These are phyloP conservation scores for Hypoxylon sp. DNA, from an alignment of 2,329 filamentous ascomycete genomes.

Conservation along the genomic window DNA sequence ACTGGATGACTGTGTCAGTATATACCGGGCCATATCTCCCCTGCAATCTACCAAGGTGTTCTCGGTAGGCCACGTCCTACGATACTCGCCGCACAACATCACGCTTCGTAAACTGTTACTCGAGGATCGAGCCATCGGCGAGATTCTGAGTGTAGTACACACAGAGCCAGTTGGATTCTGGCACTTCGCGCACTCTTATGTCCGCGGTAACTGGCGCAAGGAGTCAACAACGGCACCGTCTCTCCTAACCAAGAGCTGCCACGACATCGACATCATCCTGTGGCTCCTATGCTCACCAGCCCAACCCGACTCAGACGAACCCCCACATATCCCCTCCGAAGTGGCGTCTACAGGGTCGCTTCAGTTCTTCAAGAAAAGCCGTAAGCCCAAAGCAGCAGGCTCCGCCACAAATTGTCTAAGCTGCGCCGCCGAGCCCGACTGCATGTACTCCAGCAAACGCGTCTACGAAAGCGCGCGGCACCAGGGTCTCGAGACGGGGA, in stretches of 20 bases:
- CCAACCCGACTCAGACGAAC: conserved; percentile 57
- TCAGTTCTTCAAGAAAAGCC: conserved; percentile 80
- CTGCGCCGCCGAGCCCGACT: conserved; percentile 81
- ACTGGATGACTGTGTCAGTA: conserved; percentile 81
- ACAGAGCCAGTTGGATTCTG: conserved; percentile 96
- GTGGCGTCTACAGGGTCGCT: conserved; percentile 83
- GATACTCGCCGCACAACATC: conserved; percentile 94
- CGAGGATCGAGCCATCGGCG: conserved; percentile 82
- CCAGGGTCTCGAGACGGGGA: conserved; percentile 72
- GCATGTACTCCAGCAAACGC: conserved; percentile 87
- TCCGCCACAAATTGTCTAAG: conserved; percentile 87
- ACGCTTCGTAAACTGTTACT: conserved; percentile 83
- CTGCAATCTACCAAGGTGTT: conserved; percentile 70
- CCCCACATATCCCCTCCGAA: conserved; percentile 79
- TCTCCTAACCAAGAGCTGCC: conserved; percentile 93
- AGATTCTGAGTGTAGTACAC: conserved; percentile 88
- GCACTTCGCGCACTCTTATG: conserved; percentile 94
- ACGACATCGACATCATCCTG: conserved; percentile 92
- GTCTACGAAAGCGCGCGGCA: conserved; percentile 81
- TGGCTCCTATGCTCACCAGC: conserved; percentile 89
- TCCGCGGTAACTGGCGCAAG: conserved; percentile 94
- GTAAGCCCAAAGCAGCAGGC: conserved; percentile 83
- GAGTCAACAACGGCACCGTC: conserved; percentile 83
- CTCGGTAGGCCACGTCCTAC: conserved; percentile 92
- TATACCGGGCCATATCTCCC: conserved; percentile 71